Conservation (phyloP, 2,329 filamentous ascomycete genomes). For the Botryosphaeria agaves region DNA sequence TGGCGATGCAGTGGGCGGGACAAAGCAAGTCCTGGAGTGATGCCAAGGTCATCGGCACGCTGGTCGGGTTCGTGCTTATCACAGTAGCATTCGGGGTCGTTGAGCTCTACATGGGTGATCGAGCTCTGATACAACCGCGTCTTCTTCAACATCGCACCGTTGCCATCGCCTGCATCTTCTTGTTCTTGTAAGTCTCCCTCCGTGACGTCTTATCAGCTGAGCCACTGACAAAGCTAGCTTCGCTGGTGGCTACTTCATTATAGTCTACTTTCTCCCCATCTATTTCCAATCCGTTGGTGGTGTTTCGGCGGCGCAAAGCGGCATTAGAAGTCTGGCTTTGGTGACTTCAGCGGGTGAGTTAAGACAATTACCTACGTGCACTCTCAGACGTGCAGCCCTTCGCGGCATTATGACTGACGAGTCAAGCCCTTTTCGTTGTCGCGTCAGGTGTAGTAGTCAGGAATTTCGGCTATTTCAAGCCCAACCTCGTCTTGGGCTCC, state of each 20-base stretch:
- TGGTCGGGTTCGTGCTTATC: slow-evolving; percentile 27
- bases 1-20: slow-evolving; percentile 29
- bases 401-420: too few species aligned
- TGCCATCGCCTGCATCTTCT: slow-evolving; percentile 15
- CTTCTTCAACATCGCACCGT: slow-evolving; percentile 22
- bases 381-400: not conserved
- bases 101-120: slow-evolving; percentile 21
- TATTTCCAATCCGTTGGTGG: slow-evolving; percentile 28
- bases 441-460: slow-evolving; percentile 9
- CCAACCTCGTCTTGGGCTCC: slow-evolving; percentile 14
- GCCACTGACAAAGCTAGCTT: too few species aligned
- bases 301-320: slow-evolving; percentile 16
- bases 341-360: too few species aligned
- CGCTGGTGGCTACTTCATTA: slow-evolving; percentile 5
- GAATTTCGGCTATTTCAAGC: slow-evolving; percentile 17
- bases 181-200: slow-evolving; percentile 21
- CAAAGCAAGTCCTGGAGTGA: slow-evolving; percentile 17
- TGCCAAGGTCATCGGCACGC: slow-evolving; percentile 24
- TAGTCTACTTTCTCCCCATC: slow-evolving; percentile 23
- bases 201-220: too few species aligned
- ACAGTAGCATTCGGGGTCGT: slow-evolving; percentile 15
- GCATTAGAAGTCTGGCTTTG: too few species aligned
- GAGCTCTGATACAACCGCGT: slow-evolving; percentile 21
- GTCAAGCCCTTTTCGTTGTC: slow-evolving; percentile 8
- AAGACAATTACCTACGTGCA: too few species aligned